Percentiles rank a stretch among this genome's conserved stretches.
Conservation (phyloP, 129 eudicot genomes). For the Flaveria sonorensis region DNA sequence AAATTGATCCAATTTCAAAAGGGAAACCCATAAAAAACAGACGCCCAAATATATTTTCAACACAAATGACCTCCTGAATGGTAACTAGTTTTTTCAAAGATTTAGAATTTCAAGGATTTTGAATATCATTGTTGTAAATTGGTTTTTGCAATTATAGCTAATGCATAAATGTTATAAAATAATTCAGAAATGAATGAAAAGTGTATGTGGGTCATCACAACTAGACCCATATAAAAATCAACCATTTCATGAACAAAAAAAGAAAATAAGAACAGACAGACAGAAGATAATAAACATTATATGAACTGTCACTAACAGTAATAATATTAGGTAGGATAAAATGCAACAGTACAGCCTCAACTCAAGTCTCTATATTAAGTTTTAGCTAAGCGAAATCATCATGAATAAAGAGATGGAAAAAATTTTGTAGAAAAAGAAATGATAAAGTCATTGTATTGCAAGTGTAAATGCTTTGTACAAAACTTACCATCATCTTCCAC, state of each 20-base stretch:
- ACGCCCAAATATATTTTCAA: background rate
- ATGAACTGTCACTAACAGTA: background rate
- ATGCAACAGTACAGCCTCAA: background rate
- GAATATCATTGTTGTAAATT: background rate
- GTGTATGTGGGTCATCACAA: conserved; percentile 1
- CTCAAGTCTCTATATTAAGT: background rate
- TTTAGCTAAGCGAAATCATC: background rate
- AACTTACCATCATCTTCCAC: too few species aligned
- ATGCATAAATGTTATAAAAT: background rate
- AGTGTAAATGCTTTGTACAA: background rate
- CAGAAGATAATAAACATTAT: background rate
- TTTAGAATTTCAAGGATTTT: background rate
- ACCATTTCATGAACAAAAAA: background rate
- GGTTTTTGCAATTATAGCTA: background rate
- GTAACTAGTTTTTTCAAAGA: background rate
- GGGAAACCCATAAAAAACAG: background rate
- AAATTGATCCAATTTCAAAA: background rate
- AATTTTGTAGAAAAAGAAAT: background rate
- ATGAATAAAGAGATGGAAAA: background rate
- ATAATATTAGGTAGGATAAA: background rate
- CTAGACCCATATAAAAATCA: background rate
- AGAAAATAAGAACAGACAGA: background rate
- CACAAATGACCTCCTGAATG: background rate
- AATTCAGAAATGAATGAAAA: background rate
- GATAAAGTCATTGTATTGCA: background rate